A percentile compares a stretch with the other conserved stretches of the same genome.
These are phyloP conservation scores for Salvia miltiorrhiza DNA, from an alignment of 257 asterid genomes.

Conservation along the genomic window DNA sequence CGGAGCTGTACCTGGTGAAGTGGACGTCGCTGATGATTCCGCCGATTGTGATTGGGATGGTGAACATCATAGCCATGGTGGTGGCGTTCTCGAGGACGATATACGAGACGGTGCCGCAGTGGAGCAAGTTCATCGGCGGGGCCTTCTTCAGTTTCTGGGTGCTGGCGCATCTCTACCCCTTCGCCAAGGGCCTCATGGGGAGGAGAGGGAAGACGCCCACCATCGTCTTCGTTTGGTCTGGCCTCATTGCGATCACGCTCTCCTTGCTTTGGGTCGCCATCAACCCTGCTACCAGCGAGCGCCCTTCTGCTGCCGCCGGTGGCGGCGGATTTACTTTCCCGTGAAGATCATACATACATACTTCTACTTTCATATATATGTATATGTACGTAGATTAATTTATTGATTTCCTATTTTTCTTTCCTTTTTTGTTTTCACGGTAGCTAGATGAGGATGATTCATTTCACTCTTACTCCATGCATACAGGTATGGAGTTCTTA, in stretches of 20 bases:
- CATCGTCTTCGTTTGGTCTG: constrained; percentile 61
- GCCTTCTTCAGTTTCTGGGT: constrained; percentile 71
- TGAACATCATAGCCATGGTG: constrained; percentile 49
- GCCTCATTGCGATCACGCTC: constrained; percentile 57
- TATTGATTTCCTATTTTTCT: no score
- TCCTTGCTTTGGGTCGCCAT: constrained; percentile 56
- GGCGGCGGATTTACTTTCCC: constrained; percentile 42
- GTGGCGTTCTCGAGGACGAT: constrained; percentile 50
- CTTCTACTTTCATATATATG: no score
- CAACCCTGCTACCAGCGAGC: constrained; percentile 18
- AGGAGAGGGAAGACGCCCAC: constrained; percentile 62
- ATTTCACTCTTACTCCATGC: no score
- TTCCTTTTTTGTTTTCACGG: no score
- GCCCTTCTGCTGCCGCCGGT: neutral
- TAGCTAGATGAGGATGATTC: no score
- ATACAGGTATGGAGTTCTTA: no score
- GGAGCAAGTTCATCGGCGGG: constrained; percentile 62
- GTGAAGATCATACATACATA: no score
- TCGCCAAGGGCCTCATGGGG: constrained; percentile 66
- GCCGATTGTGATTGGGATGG: constrained; percentile 57
- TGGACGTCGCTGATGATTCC: constrained; percentile 72
- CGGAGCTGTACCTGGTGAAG: constrained; percentile 52
- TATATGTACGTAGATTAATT: no score
- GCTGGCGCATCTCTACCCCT: constrained; percentile 57
- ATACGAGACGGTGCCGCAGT: constrained; percentile 42